Evolutionary conservation across 1,139 yeast species (phyloP), one percentile per base, ranked within the genome.

Genomic region (Geotrichum phurueaensis): DNA sequence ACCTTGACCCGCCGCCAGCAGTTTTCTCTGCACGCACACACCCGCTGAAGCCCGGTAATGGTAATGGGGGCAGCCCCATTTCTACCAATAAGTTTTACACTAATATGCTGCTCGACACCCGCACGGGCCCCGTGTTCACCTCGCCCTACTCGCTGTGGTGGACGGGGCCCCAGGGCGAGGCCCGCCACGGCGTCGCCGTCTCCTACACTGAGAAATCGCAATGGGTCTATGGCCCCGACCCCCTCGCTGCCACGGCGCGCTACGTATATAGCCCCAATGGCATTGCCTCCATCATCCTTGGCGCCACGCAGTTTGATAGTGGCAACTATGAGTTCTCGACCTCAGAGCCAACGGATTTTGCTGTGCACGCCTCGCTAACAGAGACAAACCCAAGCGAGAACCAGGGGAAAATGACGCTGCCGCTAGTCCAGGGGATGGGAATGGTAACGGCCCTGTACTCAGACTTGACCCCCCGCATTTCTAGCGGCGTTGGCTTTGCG

Each of bases 71-170:
- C 49, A 54, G 48, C n/a, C 89, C 96, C 9, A 79, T 84, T 54
- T 83, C 84, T 65, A 90, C 97, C 20, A 91, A 91, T 75, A 89
- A 90, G 71, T 91, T 89, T 72, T 90, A 87, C 71, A 86, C 88
- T 10, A 91, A 91, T 73, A 75, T 90, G 70, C 75, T 89, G 63
- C 79, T 91, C 29, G 94, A 80, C 1, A 25, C 51, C 9, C 29
- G 88, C 69, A 80, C 82, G 13, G 75, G 4, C 27, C 60, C 60
- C n/a, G 60, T 56, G 15, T 45, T 33, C 33, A 53, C 57, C n/a
- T 53, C 50, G 50, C 60, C 60, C 15, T 57, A 47, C 55, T 39
- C 51, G 6, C 13, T 57, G 4, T 53, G 54, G 60, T 54, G 50
- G 47, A 49, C 53, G 27, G 47, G 47, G 22, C 20, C 47, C 18